A percentile compares a stretch with the other conserved stretches of the same genome.
phyloP scores from a whole-genome alignment of 169 alveolate species.

The Eimeria necatrix region DNA sequence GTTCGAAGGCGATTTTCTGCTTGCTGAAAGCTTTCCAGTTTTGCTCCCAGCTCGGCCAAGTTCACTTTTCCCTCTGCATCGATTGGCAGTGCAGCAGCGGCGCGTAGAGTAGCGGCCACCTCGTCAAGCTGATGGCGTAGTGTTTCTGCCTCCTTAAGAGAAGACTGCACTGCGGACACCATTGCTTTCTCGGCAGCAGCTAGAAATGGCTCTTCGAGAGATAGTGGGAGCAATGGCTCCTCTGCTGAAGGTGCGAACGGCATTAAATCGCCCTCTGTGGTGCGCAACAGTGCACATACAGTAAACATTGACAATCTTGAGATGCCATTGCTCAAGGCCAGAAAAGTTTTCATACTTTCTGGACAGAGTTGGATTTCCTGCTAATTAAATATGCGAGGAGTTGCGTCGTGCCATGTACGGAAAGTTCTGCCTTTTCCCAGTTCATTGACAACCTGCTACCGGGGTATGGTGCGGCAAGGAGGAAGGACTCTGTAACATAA shows the following conservation, averaged over 20 bases:
- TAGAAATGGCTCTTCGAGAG: constrained; percentile 56
- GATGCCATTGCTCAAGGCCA: no score
- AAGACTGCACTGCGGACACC: constrained; percentile 65
- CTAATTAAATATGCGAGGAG: no score
- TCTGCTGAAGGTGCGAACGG: constrained; percentile 55
- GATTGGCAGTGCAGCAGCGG: constrained; percentile 31
- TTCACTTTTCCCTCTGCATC: constrained; percentile 8
- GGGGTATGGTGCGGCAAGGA: no score
- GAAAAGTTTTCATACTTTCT: no score
- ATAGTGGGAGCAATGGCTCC: constrained; percentile 46
- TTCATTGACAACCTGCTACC: no score
- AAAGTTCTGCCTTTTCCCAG: no score
- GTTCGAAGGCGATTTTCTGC: constrained; percentile 40
- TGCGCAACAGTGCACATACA: background rate
- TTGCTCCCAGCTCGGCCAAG: background rate
- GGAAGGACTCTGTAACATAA: no score
- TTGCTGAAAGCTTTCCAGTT: background rate
- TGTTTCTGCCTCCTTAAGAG: constrained; percentile 50
- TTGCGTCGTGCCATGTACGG: no score
- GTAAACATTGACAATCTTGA: background rate
- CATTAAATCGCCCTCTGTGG: constrained; percentile 53
- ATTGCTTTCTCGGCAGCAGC: constrained; percentile 51
- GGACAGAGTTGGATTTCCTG: no score
- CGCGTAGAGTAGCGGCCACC: constrained; percentile 41
- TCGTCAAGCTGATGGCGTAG: constrained; percentile 66